Percentiles rank a stretch among this genome's conserved stretches.
Conservation (phyloP, 75 land plant species). For the Isoetes taiwanensis region DNA sequence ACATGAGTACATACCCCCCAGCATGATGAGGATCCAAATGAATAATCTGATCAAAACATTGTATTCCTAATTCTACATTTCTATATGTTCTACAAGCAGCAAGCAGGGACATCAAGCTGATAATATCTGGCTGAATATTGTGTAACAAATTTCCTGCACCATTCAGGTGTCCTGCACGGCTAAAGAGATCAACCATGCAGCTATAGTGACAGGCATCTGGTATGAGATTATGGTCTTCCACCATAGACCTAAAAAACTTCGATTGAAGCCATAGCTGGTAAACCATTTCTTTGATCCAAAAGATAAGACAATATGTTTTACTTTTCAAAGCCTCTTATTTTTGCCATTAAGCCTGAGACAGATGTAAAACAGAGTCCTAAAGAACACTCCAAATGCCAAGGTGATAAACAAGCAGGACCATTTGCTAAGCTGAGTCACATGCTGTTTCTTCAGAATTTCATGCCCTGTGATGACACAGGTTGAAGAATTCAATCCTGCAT, state of each 20-base stretch:
- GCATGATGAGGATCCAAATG: conserved; percentile 43
- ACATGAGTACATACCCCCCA: conserved; percentile 47
- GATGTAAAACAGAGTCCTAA: conserved; percentile 42
- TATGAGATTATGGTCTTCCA: too few species aligned
- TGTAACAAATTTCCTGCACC: too few species aligned
- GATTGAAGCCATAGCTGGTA: too few species aligned
- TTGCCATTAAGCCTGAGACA: conserved; percentile 35
- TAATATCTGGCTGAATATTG: too few species aligned
- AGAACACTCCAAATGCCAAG: conserved; percentile 42
- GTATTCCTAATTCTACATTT: conserved; percentile 26
- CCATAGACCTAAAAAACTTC: too few species aligned
- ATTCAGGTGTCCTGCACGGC: too few species aligned
- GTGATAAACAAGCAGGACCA: conserved; percentile 44
- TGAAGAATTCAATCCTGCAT: conserved; percentile 12
- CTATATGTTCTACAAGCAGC: too few species aligned
- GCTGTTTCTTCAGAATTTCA: conserved; percentile 25
- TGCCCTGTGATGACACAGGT: conserved; percentile 46
- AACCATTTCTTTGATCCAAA: too few species aligned
- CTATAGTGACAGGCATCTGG: too few species aligned
- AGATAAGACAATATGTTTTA: too few species aligned
- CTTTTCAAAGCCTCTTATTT: conserved; percentile 39
- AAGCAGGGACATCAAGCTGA: too few species aligned
- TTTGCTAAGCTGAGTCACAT: conserved; percentile 30
- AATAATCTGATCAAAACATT: conserved; percentile 30
- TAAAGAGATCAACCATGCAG: too few species aligned